Percentiles rank a stretch among this genome's conserved stretches.
phyloP scores from a whole-genome alignment of 345 rosid genomes.

The Arabis alpina region DNA sequence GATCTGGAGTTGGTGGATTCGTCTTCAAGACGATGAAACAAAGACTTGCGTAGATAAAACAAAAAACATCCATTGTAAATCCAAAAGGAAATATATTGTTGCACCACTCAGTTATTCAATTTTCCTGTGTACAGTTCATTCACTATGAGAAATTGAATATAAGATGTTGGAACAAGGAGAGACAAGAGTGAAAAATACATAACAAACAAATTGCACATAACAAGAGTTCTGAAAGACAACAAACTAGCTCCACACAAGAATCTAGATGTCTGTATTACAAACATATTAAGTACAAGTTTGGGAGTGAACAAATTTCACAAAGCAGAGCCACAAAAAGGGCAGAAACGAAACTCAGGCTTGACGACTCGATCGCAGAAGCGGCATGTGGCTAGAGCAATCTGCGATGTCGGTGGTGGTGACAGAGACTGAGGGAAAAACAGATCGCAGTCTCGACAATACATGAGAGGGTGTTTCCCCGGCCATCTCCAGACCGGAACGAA shows the following conservation, averaged over 20 bases:
- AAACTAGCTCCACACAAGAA: no score
- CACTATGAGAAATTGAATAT: slow-evolving; percentile 6
- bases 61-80: slow-evolving; percentile 37
- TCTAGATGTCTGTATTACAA: neutral
- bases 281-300: neutral
- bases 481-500: slow-evolving; percentile 90
- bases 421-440: slow-evolving; percentile 62
- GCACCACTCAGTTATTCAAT: slow-evolving; percentile 32
- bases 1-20: slow-evolving; percentile 23
- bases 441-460: slow-evolving; percentile 65
- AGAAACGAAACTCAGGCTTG: slow-evolving; percentile 71
- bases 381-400: slow-evolving; percentile 47
- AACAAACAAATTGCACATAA: no score
- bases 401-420: slow-evolving; percentile 22
- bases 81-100: slow-evolving; percentile 25
- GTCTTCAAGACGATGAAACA: slow-evolving; percentile 37
- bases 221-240: no score
- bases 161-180: neutral
- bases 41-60: slow-evolving; percentile 23
- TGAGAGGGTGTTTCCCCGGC: slow-evolving; percentile 67
- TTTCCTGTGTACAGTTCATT: slow-evolving; percentile 54
- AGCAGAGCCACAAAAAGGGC: slow-evolving; percentile 83
- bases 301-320: slow-evolving; percentile 32
- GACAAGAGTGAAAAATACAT: no score
- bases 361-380: slow-evolving; percentile 64